phyloP scores from a whole-genome alignment of 1,284 basidiomycete species.

The Tylopilus orsonianus region DNA sequence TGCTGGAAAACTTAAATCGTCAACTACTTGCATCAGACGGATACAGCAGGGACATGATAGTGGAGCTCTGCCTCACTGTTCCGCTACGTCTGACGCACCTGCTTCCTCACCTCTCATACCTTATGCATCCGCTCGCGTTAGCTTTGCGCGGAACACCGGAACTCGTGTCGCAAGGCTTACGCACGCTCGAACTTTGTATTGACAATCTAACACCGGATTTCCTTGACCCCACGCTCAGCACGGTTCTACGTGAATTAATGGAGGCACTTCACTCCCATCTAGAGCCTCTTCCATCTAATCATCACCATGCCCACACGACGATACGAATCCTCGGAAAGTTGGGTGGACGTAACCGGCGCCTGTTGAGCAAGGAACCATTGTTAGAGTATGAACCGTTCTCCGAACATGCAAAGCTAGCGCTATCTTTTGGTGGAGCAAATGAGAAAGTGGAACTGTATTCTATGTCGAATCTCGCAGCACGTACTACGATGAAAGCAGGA shows the following conservation, averaged over 20 bases:
- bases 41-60: slow-evolving; percentile 84
- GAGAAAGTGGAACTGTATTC: slow-evolving; percentile 74
- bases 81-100: slow-evolving; percentile 95
- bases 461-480: slow-evolving; percentile 70
- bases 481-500: slow-evolving; percentile 58
- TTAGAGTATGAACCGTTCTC: slow-evolving; percentile 73
- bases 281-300: slow-evolving; percentile 88
- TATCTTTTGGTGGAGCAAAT: slow-evolving; percentile 75
- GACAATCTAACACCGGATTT: slow-evolving; percentile 99
- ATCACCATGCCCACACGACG: slow-evolving; percentile 92
- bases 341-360: slow-evolving; percentile 90
- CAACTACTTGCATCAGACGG: slow-evolving; percentile 85
- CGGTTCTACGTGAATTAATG: slow-evolving; percentile 93
- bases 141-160: slow-evolving; percentile 89
- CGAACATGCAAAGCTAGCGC: slow-evolving; percentile 64
- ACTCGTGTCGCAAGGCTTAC: slow-evolving; percentile 92
- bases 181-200: slow-evolving; percentile 98
- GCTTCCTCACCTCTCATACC: slow-evolving; percentile 90
- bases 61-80: slow-evolving; percentile 96
- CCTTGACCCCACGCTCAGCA: slow-evolving; percentile 94
- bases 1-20: slow-evolving; percentile 93
- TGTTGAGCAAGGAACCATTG: slow-evolving; percentile 81
- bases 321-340: slow-evolving; percentile 97
- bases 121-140: slow-evolving; percentile 96
- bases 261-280: slow-evolving; percentile 89